Evolutionary conservation across 176 grass and related monocot genomes (phyloP).

Genomic region (Oryza punctata): DNA sequence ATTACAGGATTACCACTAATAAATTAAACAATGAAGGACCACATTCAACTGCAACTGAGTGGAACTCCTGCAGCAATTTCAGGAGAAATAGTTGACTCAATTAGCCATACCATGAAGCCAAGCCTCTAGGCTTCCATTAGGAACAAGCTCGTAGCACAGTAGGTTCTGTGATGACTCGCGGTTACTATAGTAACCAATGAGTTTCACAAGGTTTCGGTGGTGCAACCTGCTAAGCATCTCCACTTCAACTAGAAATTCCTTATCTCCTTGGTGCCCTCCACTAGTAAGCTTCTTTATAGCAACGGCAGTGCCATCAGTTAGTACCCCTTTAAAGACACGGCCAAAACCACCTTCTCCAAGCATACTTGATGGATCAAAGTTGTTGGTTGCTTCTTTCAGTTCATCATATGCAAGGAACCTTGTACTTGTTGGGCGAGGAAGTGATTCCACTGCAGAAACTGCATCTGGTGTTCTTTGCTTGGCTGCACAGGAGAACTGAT

Average conservation of each 20-base stretch:
- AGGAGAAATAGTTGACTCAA: constrained; percentile 32
- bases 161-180: constrained; percentile 80
- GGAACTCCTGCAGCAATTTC: neutral
- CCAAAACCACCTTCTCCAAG: constrained; percentile 99
- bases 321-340: constrained; percentile 82
- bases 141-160: constrained; percentile 97
- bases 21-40: constrained; percentile 13
- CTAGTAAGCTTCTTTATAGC: constrained; percentile 93
- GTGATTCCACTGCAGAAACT: constrained; percentile 76
- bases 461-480: constrained; percentile 66
- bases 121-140: constrained; percentile 95
- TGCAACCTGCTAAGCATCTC: constrained; percentile 99
- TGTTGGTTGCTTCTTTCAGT: constrained; percentile 90
- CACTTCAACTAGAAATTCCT: constrained; percentile 97
- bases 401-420: constrained; percentile 89
- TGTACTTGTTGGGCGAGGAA: constrained; percentile 82
- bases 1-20: neutral
- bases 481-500: constrained; percentile 45
- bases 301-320: constrained; percentile 89
- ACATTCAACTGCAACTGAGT: constrained; percentile 12
- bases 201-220: constrained; percentile 98
- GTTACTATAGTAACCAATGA: constrained; percentile 89
- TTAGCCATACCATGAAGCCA: constrained; percentile 92
- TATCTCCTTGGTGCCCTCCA: constrained; percentile 96
- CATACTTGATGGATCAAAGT: constrained; percentile 77